Percentiles rank a stretch among this genome's conserved stretches.
These are phyloP conservation scores for Naganishia randhawae DNA, from an alignment of 768 basidiomycete species.

Conservation along the genomic window DNA sequence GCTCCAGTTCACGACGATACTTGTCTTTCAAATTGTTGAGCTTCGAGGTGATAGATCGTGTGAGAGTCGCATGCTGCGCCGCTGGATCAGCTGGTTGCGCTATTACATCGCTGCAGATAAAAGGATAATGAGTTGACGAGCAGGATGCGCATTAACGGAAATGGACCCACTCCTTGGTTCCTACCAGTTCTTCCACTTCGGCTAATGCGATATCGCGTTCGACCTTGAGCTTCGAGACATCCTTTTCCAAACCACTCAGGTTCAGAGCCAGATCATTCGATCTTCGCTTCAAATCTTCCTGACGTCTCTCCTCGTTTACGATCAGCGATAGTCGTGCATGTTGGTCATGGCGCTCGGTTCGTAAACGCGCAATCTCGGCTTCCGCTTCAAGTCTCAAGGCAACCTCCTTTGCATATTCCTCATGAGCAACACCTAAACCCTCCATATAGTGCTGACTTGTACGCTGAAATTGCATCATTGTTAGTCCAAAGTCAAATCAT, in stretches of 20 bases:
- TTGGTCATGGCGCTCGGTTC: constrained; percentile 83
- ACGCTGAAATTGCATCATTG: constrained; percentile 57
- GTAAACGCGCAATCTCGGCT: constrained; percentile 79
- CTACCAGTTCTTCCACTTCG: constrained; percentile 84
- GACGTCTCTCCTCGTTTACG: constrained; percentile 69
- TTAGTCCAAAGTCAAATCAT: background rate
- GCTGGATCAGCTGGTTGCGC: constrained; percentile 33
- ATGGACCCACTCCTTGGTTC: constrained; percentile 63
- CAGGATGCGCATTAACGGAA: background rate
- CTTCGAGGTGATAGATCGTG: constrained; percentile 72
- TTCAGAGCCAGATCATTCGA: constrained; percentile 73
- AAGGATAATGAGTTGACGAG: background rate
- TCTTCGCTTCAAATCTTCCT: constrained; percentile 71
- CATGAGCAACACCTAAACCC: constrained; percentile 84
- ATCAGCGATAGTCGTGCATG: constrained; percentile 80
- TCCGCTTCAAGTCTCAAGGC: constrained; percentile 84
- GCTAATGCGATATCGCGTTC: constrained; percentile 89
- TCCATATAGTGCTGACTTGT: constrained; percentile 88
- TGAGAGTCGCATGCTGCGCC: constrained; percentile 43
- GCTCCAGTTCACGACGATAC: constrained; percentile 80
- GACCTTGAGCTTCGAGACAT: constrained; percentile 78
- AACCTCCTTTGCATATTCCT: constrained; percentile 89
- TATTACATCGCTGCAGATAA: constrained; percentile 49
- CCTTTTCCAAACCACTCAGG: constrained; percentile 72
- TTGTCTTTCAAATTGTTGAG: constrained; percentile 81